Conservation (phyloP, 768 basidiomycete genomes). For the Mycena capillaripes region DNA sequence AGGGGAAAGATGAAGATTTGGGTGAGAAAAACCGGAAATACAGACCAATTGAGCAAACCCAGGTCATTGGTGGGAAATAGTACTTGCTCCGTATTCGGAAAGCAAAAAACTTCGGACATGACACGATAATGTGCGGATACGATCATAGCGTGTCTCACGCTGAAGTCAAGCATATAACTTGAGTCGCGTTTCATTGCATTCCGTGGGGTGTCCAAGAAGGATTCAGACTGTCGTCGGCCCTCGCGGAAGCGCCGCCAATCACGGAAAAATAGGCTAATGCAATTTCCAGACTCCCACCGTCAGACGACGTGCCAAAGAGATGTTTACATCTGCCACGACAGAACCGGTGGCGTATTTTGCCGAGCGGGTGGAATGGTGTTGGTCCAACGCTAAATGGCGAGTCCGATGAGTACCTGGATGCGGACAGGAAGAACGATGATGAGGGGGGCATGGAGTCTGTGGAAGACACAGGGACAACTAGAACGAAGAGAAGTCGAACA, state of each 20-base stretch:
- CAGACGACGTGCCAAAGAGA: neutral
- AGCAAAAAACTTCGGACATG: no score
- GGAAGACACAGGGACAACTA: neutral
- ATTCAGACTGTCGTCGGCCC: no score
- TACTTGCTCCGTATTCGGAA: no score
- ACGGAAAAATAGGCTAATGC: neutral
- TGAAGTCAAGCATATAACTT: no score
- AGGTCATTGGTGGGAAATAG: no score
- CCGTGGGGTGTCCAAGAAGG: neutral
- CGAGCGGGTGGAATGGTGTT: conserved; percentile 12
- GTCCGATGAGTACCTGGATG: neutral
- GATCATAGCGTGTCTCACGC: no score
- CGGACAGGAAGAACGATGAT: neutral
- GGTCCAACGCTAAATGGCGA: neutral
- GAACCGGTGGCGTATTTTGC: neutral
- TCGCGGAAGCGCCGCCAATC: neutral
- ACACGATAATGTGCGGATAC: no score
- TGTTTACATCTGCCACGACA: neutral
- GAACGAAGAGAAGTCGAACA: neutral
- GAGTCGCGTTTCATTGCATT: no score
- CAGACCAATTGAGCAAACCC: no score
- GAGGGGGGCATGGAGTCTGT: neutral
- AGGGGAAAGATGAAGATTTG: no score
- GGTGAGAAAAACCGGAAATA: no score
- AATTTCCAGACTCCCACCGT: neutral